Base-by-base conservation (phyloP, 495 filamentous ascomycete species). In the Xylaria bambusicola region DNA sequence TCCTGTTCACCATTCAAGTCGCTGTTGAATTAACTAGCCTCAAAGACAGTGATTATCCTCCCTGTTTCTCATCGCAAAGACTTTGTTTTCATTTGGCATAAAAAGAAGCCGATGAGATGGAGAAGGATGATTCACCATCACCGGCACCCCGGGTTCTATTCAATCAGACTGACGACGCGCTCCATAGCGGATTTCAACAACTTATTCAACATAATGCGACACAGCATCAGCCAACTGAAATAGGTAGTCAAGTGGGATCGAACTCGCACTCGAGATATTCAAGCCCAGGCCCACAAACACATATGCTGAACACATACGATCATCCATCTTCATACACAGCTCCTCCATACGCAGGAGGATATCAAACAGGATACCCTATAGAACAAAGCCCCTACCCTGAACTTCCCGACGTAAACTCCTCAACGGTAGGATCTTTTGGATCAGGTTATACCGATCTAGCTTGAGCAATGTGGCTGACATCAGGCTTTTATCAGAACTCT, bases 161-260 rank as follows among this genome's bases (percentile, higher is more conserved):
- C 42, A 62, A 53, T 15, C 44, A 51, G 20, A 31, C 62, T 56
- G 68, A 69, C 36, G 79, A 79, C 20, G 64, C 76, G 45, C 69
- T 81, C n/a, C 68, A 74, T 17, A 73, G 75, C 65, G 74, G 76
- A 52, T 68, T 79, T 41, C 75, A 81, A 38, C 71, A 82, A 35
- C 56, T 79, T 13, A 62, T 80, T 36, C 76, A 80, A 61, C 79
- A 83, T 58, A 84, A 80, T 63, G 63, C 77, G n/a, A 55, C 66
- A 23, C 56, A 66, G 26, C 68, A 68, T 17, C 51, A 40, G 12
- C 40, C 63, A 6, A 42, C 62, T 13, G 65, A 70, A n/a, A 62
- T 64, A 41, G 42, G 63, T 12, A 66, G 60, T 44, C 72, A 74
- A 17, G 65, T 65, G 47, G 72, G 67, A 42, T 79, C 73, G n/a